These are phyloP conservation scores for Populus simonii DNA, from an alignment of 345 rosid species.

Conservation along the genomic window DNA sequence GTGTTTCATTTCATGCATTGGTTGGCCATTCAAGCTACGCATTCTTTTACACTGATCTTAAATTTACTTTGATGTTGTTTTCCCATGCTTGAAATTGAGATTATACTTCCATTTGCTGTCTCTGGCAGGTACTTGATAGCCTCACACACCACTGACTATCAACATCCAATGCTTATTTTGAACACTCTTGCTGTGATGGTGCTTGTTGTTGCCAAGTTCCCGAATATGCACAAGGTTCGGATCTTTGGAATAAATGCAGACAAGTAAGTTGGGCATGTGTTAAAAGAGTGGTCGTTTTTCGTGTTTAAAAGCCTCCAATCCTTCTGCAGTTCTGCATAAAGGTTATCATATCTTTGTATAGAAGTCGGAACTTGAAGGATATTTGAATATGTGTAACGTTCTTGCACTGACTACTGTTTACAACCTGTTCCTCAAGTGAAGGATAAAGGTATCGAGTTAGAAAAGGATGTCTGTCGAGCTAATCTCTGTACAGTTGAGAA, in stretches of 20 bases:
- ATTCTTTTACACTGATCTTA: not conserved
- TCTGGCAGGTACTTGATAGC: conserved; percentile 82
- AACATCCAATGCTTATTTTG: conserved; percentile 85
- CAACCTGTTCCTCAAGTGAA: conserved; percentile 7
- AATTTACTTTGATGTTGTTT: not conserved
- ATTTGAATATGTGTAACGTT: conserved; percentile 22
- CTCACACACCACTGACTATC: conserved; percentile 92
- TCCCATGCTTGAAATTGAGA: not conserved
- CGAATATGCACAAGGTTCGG: conserved; percentile 98
- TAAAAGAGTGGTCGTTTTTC: conserved; percentile 7
- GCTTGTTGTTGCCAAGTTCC: conserved; percentile 95
- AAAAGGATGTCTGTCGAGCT: not conserved
- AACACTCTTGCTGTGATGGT: conserved; percentile 84
- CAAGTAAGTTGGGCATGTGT: conserved; percentile 30
- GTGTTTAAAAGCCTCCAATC: conserved; percentile 12
- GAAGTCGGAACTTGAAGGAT: conserved; percentile 26
- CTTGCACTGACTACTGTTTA: conserved; percentile 18
- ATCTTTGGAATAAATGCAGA: conserved; percentile 96
- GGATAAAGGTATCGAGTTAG: conserved; percentile 21
- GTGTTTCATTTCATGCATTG: not conserved
- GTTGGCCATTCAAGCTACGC: not conserved
- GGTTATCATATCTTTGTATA: conserved; percentile 29
- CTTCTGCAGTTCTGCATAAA: conserved; percentile 20
- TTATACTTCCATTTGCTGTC: not conserved
- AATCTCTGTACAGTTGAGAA: conserved; percentile 39